phyloP scores from a whole-genome alignment of 2,329 filamentous ascomycete species.

The Rachicladosporium sp. region DNA sequence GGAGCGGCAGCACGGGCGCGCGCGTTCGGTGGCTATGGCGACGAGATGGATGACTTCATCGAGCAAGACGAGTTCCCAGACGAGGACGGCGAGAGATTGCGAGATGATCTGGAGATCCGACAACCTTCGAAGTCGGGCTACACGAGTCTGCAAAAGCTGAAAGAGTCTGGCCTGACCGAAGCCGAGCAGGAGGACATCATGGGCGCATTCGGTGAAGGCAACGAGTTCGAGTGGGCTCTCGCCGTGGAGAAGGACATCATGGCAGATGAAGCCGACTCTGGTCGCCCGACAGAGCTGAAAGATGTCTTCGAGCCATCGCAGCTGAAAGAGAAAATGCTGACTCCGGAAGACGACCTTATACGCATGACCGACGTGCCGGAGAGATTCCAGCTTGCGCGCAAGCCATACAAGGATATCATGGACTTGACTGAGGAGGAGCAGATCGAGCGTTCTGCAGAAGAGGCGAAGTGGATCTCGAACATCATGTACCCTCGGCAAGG shows the following conservation, averaged over 20 bases:
- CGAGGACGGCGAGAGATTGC: conserved; percentile 62
- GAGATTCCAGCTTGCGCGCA: conserved; percentile 82
- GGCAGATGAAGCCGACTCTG: conserved; percentile 63
- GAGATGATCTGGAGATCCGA: conserved; percentile 81
- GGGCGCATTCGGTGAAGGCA: conserved; percentile 87
- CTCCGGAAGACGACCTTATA: conserved; percentile 87
- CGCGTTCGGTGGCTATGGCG: conserved; percentile 39
- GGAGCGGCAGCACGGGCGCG: conserved; percentile 28
- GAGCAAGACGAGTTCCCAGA: conserved; percentile 90
- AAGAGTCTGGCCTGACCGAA: conserved; percentile 61
- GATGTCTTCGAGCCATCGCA: conserved; percentile 97
- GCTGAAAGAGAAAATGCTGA: conserved; percentile 84
- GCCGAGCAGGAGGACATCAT: conserved; percentile 92
- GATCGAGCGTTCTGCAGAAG: conserved; percentile 53
- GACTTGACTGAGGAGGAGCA: conserved; percentile 69
- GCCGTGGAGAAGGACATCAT: conserved; percentile 75
- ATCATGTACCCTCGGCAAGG: conserved; percentile 77
- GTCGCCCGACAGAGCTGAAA: conserved; percentile 82
- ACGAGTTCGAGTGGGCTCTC: conserved; percentile 90
- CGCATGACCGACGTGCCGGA: conserved; percentile 83
- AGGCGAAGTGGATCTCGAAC: conserved; percentile 82
- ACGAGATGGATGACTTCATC: conserved; percentile 88
- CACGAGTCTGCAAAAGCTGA: conserved; percentile 58
- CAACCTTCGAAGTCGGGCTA: conserved; percentile 61
- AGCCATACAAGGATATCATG: conserved; percentile 65